Evolutionary conservation across 2,329 filamentous ascomycete species (phyloP), one percentile per base, ranked within the genome.

Genomic region (Colletotrichum siamense): DNA sequence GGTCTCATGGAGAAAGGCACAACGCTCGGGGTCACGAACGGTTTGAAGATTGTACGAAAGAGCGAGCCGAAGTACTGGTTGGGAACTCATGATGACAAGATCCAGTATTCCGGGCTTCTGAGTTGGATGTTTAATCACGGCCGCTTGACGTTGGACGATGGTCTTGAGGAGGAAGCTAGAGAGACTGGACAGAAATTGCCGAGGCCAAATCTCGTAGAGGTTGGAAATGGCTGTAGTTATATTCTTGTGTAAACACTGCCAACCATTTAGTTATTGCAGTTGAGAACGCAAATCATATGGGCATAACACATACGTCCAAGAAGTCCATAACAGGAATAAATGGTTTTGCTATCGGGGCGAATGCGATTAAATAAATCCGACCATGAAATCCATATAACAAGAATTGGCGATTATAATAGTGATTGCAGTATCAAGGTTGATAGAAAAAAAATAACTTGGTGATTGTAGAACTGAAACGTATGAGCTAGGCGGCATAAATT

Each of bases 51-150:
- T 22, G 62, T 52, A 15, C 36, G 64, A 52, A 32, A 12, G 10
- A 61, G 32, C 15, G 52, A 39, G 63, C 15, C 55, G 4, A 59
- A 44, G 62, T 72, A 72, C 15, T 72, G 70, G 70, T 10, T 65
- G 6, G 52, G 70, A n/a, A 72, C 70, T n/a, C 63, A 72, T 16
- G 70, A 72, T 9, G 49, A 65, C 8, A 65, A 61, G 30, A 55
- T 59, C 6, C n/a, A n/a, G 12, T 72, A 68, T 22, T 39, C 62
- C 9, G 70, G 70, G 28, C 18, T 72, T 18, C 22, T 72, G 28
- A 72, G 70, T 26, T 72, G 32, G 24, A 2, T 62, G 18, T 6
- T 72, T 4, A 36, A 22, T 22, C n/a, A 59, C 12, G 36, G 55
- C 7, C 24, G n/a, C 13, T 44, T 65, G 49, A 72, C 63, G 13